Evolutionary conservation across 345 rosid species (phyloP).

Genomic region (Xanthoceras sorbifolium): DNA sequence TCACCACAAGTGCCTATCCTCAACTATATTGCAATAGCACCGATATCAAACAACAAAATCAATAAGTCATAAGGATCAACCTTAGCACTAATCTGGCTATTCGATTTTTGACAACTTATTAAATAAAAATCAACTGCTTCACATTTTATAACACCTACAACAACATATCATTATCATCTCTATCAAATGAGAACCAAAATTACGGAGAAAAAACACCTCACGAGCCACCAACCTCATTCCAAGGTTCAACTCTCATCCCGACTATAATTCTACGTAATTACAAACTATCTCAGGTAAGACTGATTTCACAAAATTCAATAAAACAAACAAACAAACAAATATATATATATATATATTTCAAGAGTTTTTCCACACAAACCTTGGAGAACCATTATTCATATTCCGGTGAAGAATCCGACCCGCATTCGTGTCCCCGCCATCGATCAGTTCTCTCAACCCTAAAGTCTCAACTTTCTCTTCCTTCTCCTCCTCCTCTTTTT

Average conservation of each 20-base stretch:
- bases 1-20: not conserved
- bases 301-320: not conserved
- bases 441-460: constrained; percentile 89
- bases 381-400: constrained; percentile 56
- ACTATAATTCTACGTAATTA: too few relatives aligned
- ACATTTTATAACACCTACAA: not conserved
- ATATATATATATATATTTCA: not conserved
- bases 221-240: not conserved
- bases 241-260: too few relatives aligned
- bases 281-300: not conserved
- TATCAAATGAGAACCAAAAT: too few relatives aligned
- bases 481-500: constrained; percentile 38
- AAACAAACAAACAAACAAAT: not conserved
- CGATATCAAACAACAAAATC: not conserved
- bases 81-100: not conserved
- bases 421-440: constrained; percentile 50
- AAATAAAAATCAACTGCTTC: too few relatives aligned
- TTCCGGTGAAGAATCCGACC: constrained; percentile 89
- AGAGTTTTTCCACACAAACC: constrained; percentile 37
- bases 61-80: not conserved
- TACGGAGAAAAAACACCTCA: not conserved
- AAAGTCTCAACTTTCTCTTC: constrained; percentile 54
- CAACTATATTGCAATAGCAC: not conserved
- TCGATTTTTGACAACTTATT: too few relatives aligned
- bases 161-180: too few relatives aligned